Evolutionary conservation across 2,329 filamentous ascomycete genomes (phyloP).

Genomic region (Exserohilum turcica): DNA sequence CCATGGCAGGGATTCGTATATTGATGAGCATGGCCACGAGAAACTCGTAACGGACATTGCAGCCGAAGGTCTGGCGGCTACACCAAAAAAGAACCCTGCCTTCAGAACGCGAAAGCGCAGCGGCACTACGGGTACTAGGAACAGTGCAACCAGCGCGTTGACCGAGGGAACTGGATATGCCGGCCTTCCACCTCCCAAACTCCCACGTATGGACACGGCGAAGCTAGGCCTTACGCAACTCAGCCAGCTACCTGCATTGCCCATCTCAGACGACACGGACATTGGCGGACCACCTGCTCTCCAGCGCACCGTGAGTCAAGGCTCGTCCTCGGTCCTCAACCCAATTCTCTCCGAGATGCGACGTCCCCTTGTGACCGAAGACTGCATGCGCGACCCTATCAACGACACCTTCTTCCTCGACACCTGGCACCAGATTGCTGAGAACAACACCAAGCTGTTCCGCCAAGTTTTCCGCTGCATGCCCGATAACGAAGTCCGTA

Average conservation of each 20-base stretch:
- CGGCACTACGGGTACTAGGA: constrained; percentile 39
- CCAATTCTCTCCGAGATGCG: constrained; percentile 68
- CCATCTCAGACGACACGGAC: constrained; percentile 76
- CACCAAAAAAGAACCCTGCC: constrained; percentile 56
- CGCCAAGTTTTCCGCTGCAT: constrained; percentile 94
- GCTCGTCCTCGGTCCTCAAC: constrained; percentile 56
- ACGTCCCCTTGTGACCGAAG: constrained; percentile 75
- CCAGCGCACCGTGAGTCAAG: constrained; percentile 57
- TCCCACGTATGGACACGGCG: constrained; percentile 66
- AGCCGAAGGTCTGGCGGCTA: constrained; percentile 58
- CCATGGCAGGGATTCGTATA: constrained; percentile 71
- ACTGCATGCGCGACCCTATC: constrained; percentile 94
- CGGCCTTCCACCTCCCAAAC: constrained; percentile 63
- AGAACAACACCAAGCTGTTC: constrained; percentile 95
- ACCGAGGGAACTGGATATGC: constrained; percentile 54
- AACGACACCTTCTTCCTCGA: constrained; percentile 82
- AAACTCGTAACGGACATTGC: constrained; percentile 69
- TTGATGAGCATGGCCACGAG: constrained; percentile 69
- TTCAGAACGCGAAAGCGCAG: constrained; percentile 37
- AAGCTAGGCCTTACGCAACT: constrained; percentile 70
- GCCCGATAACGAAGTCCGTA: constrained; percentile 92
- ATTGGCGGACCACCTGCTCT: constrained; percentile 73
- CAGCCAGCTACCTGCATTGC: constrained; percentile 72
- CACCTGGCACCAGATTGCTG: constrained; percentile 83
- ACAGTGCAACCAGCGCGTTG: constrained; percentile 37